These are phyloP conservation scores for Physcomitrellopsis africana DNA, from an alignment of 225 moss, liverwort and hornwort species.

Conservation along the genomic window DNA sequence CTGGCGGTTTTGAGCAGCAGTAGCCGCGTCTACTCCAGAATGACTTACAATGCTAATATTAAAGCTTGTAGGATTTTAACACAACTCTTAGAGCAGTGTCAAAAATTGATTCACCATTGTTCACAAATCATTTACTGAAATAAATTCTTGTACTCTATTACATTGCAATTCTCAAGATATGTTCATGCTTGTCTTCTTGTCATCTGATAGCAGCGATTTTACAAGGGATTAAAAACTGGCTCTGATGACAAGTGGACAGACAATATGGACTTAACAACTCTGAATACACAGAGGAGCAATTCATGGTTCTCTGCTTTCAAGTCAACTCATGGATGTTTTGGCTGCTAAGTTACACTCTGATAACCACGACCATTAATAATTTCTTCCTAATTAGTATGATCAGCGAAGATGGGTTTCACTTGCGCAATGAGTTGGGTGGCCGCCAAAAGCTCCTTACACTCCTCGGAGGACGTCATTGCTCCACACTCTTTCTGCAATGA, in stretches of 20 bases:
- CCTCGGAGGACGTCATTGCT: constrained; percentile 30
- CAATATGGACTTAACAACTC: too few relatives aligned
- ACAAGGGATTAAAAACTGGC: too few relatives aligned
- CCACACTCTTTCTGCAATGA: constrained; percentile 42
- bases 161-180: background rate
- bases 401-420: constrained; percentile 25
- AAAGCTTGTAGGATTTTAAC: constrained; percentile 12
- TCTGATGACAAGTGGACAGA: too few relatives aligned
- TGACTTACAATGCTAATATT: constrained; percentile 21
- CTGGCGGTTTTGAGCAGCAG: too few relatives aligned
- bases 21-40: constrained; percentile 13
- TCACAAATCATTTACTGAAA: constrained; percentile 29
- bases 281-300: too few relatives aligned
- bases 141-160: background rate
- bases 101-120: constrained; percentile 16
- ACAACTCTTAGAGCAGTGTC: constrained; percentile 13
- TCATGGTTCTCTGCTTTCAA: too few relatives aligned
- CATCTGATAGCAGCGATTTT: too few relatives aligned
- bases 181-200: too few relatives aligned
- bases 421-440: constrained; percentile 27
- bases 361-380: background rate
- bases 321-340: background rate
- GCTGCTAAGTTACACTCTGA: background rate
- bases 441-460: constrained; percentile 22
- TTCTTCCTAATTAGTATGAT: background rate